Base-by-base conservation (phyloP, 345 rosid species). In the Kernera saxatilis region DNA sequence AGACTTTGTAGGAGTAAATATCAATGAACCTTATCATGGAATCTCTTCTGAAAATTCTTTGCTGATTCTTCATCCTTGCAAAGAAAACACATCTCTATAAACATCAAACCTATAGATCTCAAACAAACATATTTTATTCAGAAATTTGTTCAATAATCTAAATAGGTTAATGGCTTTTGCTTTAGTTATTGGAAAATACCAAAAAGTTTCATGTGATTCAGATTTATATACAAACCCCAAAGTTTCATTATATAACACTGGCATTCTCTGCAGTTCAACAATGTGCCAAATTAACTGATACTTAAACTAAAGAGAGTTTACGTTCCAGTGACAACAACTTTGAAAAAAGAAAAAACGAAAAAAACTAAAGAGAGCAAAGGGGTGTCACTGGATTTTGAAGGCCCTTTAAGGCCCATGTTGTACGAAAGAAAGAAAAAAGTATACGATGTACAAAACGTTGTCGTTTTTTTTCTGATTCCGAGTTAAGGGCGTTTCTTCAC, bases 361-460 rank as follows among this genome's bases (percentile, higher is more conserved):
- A 17, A 54, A 53, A 53, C 59, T 4, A 30, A 30, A 30, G 8
- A 54, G n/a, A 27, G 13, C 12, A 52, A 27, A 52, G n/a, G 12
- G 12, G 36, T 4, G 22, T 29, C 14, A 14, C 22, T 54, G 60
- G 21, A 17, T 4, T 10, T 6, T 18, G 4, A 39, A 62, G 45
- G 75, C 63, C 75, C 35, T 8, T 37, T 50, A 45, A 4, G 60
- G 68, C 74, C 59, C 74, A 36, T 18, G 10, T n/a, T n/a, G n/a
- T n/a, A n/a, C n/a, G n/a, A n/a, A n/a, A n/a, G n/a, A n/a, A n/a
- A n/a, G n/a, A n/a, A n/a, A n/a, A n/a, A n/a, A n/a, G n/a, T 12
- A 17, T 15, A 22, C 2, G 52, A 45, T 44, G 13, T 11, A 1
- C 3, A 11, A 62, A 62, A 40, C 63, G 69, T 3, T 6, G 63